Percentiles rank a stretch among this genome's conserved stretches.
Evolutionary conservation across 2,329 filamentous ascomycete genomes (phyloP).

Genomic region (Erysiphe pisi): DNA sequence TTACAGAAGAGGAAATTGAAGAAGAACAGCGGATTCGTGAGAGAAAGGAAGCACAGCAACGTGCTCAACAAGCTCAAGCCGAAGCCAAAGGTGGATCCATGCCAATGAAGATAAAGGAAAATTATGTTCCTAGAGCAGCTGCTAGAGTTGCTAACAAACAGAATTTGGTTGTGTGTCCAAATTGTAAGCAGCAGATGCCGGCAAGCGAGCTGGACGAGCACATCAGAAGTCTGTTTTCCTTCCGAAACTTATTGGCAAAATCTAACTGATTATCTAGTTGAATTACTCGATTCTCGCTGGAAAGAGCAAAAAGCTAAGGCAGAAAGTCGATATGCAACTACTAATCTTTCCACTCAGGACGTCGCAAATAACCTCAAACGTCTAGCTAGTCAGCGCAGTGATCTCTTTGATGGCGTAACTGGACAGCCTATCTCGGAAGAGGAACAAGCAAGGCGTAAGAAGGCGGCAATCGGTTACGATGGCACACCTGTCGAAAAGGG

Average conservation of each 20-base stretch:
- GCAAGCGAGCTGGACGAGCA: constrained; percentile 81
- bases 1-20: constrained; percentile 46
- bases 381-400: constrained; percentile 75
- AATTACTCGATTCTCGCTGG: constrained; percentile 87
- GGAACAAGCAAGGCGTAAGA: constrained; percentile 63
- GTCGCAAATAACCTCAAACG: constrained; percentile 92
- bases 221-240: constrained; percentile 58
- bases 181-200: constrained; percentile 83
- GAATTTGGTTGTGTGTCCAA: constrained; percentile 67
- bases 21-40: constrained; percentile 55
- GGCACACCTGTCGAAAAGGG: constrained; percentile 50
- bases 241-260: not conserved
- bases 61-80: constrained; percentile 66
- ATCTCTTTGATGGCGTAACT: constrained; percentile 69
- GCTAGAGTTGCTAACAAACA: constrained; percentile 58
- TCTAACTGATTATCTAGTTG: constrained; percentile 44
- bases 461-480: constrained; percentile 58
- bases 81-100: constrained; percentile 58
- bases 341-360: constrained; percentile 74
- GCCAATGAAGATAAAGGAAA: constrained; percentile 82
- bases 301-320: constrained; percentile 89
- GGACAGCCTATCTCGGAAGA: constrained; percentile 62
- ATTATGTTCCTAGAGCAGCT: constrained; percentile 79
- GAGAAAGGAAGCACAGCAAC: constrained; percentile 48
- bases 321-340: constrained; percentile 71